These are phyloP conservation scores for Ostreobium quekettii DNA, from an alignment of 139 green algal species.

Conservation along the genomic window DNA sequence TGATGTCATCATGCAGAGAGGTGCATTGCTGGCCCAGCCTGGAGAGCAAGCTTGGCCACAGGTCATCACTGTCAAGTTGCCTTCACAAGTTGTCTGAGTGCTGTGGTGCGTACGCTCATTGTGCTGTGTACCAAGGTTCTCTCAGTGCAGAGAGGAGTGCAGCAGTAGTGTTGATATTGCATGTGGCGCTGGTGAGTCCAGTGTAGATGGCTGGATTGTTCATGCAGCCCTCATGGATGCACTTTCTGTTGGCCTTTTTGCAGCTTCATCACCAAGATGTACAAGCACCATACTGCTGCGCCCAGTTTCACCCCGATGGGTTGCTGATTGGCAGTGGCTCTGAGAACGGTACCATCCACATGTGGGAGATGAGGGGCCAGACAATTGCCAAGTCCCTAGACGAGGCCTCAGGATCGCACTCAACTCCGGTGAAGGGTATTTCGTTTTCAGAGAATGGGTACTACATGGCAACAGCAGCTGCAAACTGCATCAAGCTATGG, in stretches of 20 bases:
- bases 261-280: background rate
- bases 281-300: background rate
- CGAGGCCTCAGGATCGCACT: conserved; percentile 64
- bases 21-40: no score
- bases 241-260: conserved; percentile 5
- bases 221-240: background rate
- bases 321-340: conserved; percentile 78
- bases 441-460: conserved; percentile 92
- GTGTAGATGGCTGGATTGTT: background rate
- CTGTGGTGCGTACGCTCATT: no score
- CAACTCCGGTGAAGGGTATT: conserved; percentile 48
- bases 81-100: no score
- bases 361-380: conserved; percentile 84
- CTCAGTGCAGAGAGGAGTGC: background rate
- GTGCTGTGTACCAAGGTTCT: no score
- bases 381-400: conserved; percentile 61
- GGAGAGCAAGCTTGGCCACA: no score
- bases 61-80: no score
- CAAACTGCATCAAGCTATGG: conserved; percentile 90
- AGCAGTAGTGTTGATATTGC: background rate
- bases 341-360: conserved; percentile 50
- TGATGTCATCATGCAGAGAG: no score
- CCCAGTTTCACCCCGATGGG: conserved; percentile 75
- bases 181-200: background rate
- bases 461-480: conserved; percentile 67